phyloP scores from a whole-genome alignment of 495 filamentous ascomycete species.

The Saxophila tyrrhenica region DNA sequence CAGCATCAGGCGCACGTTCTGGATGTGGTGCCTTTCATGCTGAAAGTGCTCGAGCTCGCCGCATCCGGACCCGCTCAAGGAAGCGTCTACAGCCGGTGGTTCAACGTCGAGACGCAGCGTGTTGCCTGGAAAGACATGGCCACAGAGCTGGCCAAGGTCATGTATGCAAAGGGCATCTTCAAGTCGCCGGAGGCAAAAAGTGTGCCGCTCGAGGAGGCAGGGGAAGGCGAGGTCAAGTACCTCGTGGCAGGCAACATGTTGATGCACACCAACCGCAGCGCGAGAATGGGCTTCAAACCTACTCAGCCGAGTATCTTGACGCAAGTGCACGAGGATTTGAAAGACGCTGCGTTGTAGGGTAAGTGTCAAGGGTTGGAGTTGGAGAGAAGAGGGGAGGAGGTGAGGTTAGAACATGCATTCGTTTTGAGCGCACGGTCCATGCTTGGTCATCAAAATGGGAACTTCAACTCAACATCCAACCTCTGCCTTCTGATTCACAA shows the following conservation, averaged over 20 bases:
- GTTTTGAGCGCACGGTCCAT: not conserved
- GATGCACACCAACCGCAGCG: not conserved
- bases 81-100: not conserved
- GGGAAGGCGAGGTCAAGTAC: not conserved
- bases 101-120: not conserved
- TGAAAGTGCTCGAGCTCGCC: not conserved
- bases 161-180: not conserved
- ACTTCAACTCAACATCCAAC: too few relatives aligned
- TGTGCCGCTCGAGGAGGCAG: not conserved
- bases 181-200: not conserved
- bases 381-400: too few relatives aligned
- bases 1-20: not conserved
- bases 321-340: not conserved
- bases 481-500: too few relatives aligned
- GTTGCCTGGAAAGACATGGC: not conserved
- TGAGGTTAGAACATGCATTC: too few relatives aligned
- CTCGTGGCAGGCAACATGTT: not conserved
- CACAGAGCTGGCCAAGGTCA: not conserved
- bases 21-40: not conserved
- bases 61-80: not conserved
- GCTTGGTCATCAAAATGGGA: not conserved
- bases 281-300: not conserved
- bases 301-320: not conserved
- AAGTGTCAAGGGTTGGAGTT: not conserved
- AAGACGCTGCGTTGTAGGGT: not conserved